Percentiles rank a stretch among this genome's conserved stretches.
Evolutionary conservation across 345 rosid genomes (phyloP).

Genomic region (Rhodamnia rubescens): DNA sequence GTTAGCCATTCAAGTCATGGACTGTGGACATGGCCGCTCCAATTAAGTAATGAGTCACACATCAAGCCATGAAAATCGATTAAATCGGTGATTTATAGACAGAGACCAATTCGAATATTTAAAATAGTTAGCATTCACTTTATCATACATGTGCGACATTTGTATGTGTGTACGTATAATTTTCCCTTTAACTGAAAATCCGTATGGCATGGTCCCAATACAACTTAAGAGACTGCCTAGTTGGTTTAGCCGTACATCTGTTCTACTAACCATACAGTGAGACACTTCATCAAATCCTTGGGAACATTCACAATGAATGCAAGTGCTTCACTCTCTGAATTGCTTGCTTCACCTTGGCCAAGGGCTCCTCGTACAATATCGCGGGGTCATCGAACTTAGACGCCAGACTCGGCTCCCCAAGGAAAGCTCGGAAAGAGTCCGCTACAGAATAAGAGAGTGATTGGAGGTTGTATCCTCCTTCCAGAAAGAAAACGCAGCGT

Average conservation of each 20-base stretch:
- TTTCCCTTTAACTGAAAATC: neutral
- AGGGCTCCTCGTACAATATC: conserved; percentile 78
- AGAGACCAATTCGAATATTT: neutral
- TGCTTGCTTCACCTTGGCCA: conserved; percentile 52
- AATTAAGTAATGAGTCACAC: neutral
- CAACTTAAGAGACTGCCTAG: neutral
- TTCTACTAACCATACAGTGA: neutral
- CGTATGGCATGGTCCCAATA: neutral
- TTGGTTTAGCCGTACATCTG: neutral
- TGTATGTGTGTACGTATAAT: neutral
- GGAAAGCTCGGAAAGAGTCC: conserved; percentile 76
- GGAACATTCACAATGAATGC: conserved; percentile 44
- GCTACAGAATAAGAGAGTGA: conserved; percentile 81
- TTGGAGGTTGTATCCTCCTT: conserved; percentile 90
- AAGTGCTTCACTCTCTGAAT: conserved; percentile 57
- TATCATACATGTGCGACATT: neutral
- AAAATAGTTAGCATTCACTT: neutral
- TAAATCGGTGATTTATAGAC: neutral
- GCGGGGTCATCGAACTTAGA: conserved; percentile 71
- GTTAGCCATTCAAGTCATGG: neutral
- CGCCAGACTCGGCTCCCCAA: conserved; percentile 72
- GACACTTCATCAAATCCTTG: neutral
- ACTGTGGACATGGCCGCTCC: neutral
- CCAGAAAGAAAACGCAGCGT: conserved; percentile 80
- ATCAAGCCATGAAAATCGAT: neutral